A percentile compares a stretch with the other conserved stretches of the same genome.
Conservation (phyloP, 108 stramenopile species). For the Skeletonema tropicum region DNA sequence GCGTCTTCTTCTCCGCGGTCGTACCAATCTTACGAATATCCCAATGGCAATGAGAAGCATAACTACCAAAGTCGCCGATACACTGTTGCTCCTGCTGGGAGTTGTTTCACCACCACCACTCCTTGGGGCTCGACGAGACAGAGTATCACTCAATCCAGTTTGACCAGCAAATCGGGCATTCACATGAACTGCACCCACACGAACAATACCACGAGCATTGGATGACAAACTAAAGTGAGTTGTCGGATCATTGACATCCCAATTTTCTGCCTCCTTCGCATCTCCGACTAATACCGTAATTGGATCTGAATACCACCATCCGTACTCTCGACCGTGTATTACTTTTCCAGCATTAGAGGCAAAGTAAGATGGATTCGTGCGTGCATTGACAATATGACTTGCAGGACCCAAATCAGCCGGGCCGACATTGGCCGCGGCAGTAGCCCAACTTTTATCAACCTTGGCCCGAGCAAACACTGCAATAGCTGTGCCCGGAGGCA, state of each 20-base stretch:
- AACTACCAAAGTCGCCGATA: neutral
- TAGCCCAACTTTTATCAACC: slow-evolving; percentile 54
- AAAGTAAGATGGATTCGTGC: slow-evolving; percentile 60
- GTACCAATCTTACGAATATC: slow-evolving; percentile 5
- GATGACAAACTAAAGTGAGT: neutral
- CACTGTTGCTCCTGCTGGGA: neutral
- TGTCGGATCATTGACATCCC: slow-evolving; percentile 19
- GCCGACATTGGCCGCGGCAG: slow-evolving; percentile 18
- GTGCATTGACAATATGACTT: slow-evolving; percentile 76
- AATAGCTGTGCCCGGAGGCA: slow-evolving; percentile 23
- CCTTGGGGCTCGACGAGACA: slow-evolving; percentile 1
- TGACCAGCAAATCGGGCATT: slow-evolving; percentile 31
- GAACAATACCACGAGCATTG: slow-evolving; percentile 15
- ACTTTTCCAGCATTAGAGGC: slow-evolving; percentile 47
- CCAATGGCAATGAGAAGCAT: slow-evolving; percentile 3
- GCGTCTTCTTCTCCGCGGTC: slow-evolving; percentile 6
- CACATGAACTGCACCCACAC: slow-evolving; percentile 39
- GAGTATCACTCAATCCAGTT: neutral
- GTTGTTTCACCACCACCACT: neutral
- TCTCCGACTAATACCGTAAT: slow-evolving; percentile 36
- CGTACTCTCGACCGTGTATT: slow-evolving; percentile 35
- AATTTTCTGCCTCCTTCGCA: slow-evolving; percentile 9
- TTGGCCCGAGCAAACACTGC: slow-evolving; percentile 54
- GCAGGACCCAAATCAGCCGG: slow-evolving; percentile 48
- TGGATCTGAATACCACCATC: slow-evolving; percentile 53